phyloP scores from a whole-genome alignment of 2,329 filamentous ascomycete species.

The Pseudocercospora musae region DNA sequence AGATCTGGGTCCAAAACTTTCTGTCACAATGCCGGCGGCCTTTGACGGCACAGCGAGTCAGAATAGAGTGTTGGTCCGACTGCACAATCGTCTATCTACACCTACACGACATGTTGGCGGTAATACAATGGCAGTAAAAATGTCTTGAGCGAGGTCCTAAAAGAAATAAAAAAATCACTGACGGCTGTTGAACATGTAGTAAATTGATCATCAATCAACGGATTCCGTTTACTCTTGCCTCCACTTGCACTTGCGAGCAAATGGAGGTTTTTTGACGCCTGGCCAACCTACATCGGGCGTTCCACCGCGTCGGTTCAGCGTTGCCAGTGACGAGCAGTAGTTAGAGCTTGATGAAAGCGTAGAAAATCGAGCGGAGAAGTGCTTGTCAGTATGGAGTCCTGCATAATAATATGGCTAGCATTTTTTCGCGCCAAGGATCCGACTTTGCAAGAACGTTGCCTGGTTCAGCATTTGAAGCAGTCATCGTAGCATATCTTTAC shows the following conservation, averaged over 20 bases:
- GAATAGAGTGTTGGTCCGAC: background rate
- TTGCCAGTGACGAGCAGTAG: background rate
- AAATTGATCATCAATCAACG: no score
- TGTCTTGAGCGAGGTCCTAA: no score
- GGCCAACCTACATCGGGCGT: no score
- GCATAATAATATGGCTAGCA: background rate
- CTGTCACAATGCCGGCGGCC: background rate
- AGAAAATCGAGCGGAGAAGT: background rate
- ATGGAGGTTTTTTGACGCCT: no score
- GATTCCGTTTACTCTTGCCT: no score
- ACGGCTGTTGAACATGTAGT: no score
- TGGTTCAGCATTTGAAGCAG: background rate
- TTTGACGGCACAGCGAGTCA: background rate
- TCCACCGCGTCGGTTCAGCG: no score
- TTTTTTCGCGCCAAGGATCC: background rate
- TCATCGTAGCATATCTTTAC: background rate
- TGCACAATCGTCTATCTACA: background rate
- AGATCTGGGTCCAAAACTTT: background rate
- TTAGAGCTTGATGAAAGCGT: background rate
- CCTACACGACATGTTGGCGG: background rate
- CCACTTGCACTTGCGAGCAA: no score
- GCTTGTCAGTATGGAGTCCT: background rate
- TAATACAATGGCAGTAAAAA: no score
- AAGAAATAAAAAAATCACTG: no score
- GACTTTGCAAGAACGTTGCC: background rate